Conservation (phyloP, 2,329 filamentous ascomycete species). For the Exserohilum turcica region DNA sequence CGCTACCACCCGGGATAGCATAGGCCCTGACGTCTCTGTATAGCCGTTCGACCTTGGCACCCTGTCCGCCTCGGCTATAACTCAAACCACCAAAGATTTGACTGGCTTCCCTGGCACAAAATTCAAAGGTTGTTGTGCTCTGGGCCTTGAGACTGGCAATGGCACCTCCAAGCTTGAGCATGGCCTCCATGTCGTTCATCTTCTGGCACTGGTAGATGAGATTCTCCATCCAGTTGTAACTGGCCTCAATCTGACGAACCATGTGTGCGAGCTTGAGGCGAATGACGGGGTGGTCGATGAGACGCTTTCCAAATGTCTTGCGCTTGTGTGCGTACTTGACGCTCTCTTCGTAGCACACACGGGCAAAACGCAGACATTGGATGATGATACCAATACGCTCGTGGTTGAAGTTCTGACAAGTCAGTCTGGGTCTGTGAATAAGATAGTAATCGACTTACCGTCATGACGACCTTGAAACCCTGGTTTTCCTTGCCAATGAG, state of each 20-base stretch:
- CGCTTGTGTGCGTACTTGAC: constrained; percentile 98
- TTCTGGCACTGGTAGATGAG: constrained; percentile 89
- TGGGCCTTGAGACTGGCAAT: constrained; percentile 96
- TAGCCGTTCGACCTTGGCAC: constrained; percentile 90
- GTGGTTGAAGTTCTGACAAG: constrained; percentile 83
- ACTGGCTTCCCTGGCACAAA: constrained; percentile 92
- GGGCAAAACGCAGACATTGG: constrained; percentile 91
- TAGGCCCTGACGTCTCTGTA: constrained; percentile 96
- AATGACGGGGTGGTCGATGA: constrained; percentile 96
- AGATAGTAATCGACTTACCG: constrained; percentile 41
- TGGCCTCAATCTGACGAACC: constrained; percentile 96
- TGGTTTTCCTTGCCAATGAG: constrained; percentile 97
- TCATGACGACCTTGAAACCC: constrained; percentile 99
- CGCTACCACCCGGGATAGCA: constrained; percentile 88
- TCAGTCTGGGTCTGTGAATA: neutral
- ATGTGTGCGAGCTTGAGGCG: constrained; percentile 97
- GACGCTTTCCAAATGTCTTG: constrained; percentile 91
- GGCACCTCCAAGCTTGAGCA: constrained; percentile 91
- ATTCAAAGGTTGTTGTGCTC: constrained; percentile 92
- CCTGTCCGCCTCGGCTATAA: constrained; percentile 92
- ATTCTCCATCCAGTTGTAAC: constrained; percentile 96
- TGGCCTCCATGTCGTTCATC: constrained; percentile 94
- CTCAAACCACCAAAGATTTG: constrained; percentile 97
- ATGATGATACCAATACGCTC: constrained; percentile 99
- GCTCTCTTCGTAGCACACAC: constrained; percentile 95